phyloP scores from a whole-genome alignment of 495 filamentous ascomycete genomes.

The Xylaria telfairii region DNA sequence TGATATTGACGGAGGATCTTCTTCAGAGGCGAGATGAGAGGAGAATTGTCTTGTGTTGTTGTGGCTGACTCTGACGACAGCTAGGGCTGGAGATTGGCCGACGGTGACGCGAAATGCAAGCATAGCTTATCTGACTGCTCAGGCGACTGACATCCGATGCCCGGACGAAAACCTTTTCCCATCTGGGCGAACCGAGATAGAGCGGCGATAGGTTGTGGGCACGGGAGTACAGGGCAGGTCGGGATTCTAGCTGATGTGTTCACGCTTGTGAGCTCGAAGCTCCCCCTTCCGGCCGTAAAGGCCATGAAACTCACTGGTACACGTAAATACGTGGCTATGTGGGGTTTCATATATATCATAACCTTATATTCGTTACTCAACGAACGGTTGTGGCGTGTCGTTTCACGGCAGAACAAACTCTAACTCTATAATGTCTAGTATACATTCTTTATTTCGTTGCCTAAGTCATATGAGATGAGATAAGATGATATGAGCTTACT shows the following conservation, averaged over 20 bases:
- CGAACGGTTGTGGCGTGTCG: not conserved
- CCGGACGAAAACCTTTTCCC: not conserved
- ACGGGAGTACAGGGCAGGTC: not conserved
- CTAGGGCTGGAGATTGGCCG: not conserved
- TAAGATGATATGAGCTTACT: not conserved
- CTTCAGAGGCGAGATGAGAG: not conserved
- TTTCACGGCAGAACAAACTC: not conserved
- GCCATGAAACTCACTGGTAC: conserved; percentile 1
- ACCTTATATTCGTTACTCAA: not conserved
- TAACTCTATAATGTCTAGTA: conserved; percentile 7
- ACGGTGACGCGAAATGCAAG: conserved; percentile 1
- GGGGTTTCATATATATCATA: not conserved
- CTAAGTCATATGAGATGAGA: not conserved
- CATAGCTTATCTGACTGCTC: not conserved
- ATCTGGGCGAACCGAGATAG: not conserved
- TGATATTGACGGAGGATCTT: not conserved
- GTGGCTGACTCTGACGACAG: not conserved
- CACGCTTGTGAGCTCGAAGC: not conserved
- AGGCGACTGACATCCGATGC: not conserved
- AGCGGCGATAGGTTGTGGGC: conserved; percentile 5
- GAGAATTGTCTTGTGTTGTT: not conserved
- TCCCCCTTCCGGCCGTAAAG: not conserved
- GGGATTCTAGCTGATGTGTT: not conserved
- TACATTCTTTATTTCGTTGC: not conserved
- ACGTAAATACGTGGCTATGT: not conserved